Evolutionary conservation across 164 flowering plant species (phyloP), one percentile per base, ranked within the genome.

Genomic region (Saururus chinensis): DNA sequence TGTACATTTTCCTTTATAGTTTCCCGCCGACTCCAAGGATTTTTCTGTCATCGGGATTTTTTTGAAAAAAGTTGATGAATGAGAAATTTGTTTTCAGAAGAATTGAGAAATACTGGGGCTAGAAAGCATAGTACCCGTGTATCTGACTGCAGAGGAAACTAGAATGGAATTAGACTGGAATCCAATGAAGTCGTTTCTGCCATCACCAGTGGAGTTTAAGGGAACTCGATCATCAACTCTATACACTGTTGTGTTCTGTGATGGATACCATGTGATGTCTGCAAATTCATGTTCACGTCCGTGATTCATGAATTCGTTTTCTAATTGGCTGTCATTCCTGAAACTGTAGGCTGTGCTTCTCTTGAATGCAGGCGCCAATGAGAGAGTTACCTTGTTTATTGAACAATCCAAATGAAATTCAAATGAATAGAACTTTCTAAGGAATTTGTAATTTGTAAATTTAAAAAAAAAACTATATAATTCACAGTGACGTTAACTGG

Each of bases 181-280:
- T 4, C 95, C 96, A 10, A 89, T 17, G 67, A 84, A 89, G 70
- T 92, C 98, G 57, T 77, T 76, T 9, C 74, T 72, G 16, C 95
- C 98, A 71, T 87, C 79, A 3, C 96, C 96, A 4, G 77, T 24
- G 40, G 74, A 68, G 68, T 75, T 70, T 7, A 82, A 35, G 25
- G 92, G 80, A 62, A 81, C 89, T 62, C 98, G 74, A 68, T 74
- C 74, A 65, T 92, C 96, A n/a, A 75, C 64, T 67, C 95, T 79
- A 70, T 87, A 92, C 0, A 82, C 92, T 19, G 86, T 84, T n/a
- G 67, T 75, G 21, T 78, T 69, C 68, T 67, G 77, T 9, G 96
- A 89, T 40, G 96, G 95, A 55, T 89, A 89, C 98, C 96, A 92
- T 20, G 82, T 81, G 9, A 92, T 85, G 61, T 92, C 98, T 59